These are phyloP conservation scores for Xylariales sp. DNA, from an alignment of 2,329 filamentous ascomycete species.

Conservation along the genomic window DNA sequence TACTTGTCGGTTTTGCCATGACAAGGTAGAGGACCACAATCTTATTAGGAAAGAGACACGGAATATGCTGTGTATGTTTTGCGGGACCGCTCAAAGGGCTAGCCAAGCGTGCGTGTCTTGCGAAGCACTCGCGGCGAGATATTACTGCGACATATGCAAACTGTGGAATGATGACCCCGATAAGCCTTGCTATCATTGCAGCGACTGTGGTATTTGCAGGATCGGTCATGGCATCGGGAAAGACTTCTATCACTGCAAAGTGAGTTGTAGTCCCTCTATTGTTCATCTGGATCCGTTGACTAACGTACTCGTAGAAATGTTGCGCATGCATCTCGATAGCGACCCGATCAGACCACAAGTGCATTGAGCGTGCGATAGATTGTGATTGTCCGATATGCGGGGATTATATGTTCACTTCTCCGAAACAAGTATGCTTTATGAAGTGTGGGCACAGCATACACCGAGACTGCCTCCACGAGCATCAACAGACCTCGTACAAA, in stretches of 20 bases:
- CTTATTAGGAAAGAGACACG: constrained; percentile 85
- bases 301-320: constrained; percentile 71
- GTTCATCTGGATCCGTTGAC: background rate
- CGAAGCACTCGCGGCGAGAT: constrained; percentile 81
- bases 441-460: constrained; percentile 96
- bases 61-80: constrained; percentile 98
- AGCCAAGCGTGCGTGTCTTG: constrained; percentile 83
- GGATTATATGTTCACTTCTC: constrained; percentile 95
- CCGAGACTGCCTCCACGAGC: constrained; percentile 85
- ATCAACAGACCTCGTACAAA: constrained; percentile 91
- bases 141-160: constrained; percentile 95
- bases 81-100: constrained; percentile 84
- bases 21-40: constrained; percentile 81
- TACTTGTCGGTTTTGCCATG: constrained; percentile 93
- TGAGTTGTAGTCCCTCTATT: constrained; percentile 51
- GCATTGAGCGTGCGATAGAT: constrained; percentile 93
- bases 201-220: constrained; percentile 94
- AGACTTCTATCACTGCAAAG: constrained; percentile 98
- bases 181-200: constrained; percentile 95
- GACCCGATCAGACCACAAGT: constrained; percentile 86
- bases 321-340: constrained; percentile 94
- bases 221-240: constrained; percentile 92
- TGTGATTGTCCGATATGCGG: constrained; percentile 97
- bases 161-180: constrained; percentile 94
- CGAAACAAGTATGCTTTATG: constrained; percentile 91